phyloP scores from a whole-genome alignment of 1,284 basidiomycete genomes.

The Leccinum subspadiceum region DNA sequence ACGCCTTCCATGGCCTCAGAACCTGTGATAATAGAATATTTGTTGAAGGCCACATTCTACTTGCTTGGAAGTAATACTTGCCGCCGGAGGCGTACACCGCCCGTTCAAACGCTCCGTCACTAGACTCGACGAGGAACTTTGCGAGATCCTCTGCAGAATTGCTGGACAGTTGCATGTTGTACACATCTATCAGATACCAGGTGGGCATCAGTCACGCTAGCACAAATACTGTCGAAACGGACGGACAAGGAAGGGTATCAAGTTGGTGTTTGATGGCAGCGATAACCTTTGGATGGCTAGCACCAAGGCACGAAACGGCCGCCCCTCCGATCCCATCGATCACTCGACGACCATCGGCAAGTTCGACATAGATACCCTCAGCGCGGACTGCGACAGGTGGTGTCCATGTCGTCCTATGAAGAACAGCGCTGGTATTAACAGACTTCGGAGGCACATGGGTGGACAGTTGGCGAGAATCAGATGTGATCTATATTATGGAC shows the following conservation, averaged over 20 bases:
- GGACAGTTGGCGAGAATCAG: neutral
- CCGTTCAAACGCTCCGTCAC: conserved; percentile 71
- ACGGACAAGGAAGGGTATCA: conserved; percentile 66
- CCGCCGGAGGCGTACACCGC: conserved; percentile 74
- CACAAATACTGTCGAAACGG: conserved; percentile 20
- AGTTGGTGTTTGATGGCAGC: conserved; percentile 76
- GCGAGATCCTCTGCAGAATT: conserved; percentile 78
- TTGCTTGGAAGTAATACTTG: conserved; percentile 18
- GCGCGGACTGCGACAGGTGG: conserved; percentile 65
- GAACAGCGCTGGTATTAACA: conserved; percentile 38
- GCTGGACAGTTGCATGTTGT: conserved; percentile 77
- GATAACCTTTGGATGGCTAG: conserved; percentile 66
- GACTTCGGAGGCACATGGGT: conserved; percentile 16
- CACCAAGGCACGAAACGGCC: conserved; percentile 78
- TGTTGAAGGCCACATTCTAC: conserved; percentile 1
- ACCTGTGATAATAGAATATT: conserved; percentile 41
- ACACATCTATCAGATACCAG: conserved; percentile 57
- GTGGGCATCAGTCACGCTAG: conserved; percentile 5
- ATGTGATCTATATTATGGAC: neutral
- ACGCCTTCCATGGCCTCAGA: conserved; percentile 84
- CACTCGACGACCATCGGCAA: conserved; percentile 63
- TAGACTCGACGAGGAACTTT: conserved; percentile 53
- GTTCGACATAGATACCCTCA: conserved; percentile 66
- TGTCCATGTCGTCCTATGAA: conserved; percentile 64
- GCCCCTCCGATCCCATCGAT: conserved; percentile 83